These are phyloP conservation scores for Sugiyamaella valdiviana DNA, from an alignment of 805 yeast species.

Conservation along the genomic window DNA sequence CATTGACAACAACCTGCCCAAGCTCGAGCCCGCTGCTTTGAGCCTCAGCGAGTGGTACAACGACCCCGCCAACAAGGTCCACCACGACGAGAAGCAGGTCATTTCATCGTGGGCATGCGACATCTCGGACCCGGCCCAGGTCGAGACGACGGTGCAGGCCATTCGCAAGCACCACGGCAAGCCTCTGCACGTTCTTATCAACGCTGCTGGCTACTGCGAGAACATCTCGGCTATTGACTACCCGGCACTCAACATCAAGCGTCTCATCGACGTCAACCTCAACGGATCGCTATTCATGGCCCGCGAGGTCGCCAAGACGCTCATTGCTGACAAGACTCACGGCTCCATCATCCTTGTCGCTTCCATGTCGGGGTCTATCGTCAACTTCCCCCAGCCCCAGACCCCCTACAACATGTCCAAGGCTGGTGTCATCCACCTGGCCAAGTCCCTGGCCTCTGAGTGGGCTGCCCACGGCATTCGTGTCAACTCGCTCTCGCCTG, in stretches of 20 bases:
- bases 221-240: slow-evolving; percentile 72
- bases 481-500: slow-evolving; percentile 74
- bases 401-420: slow-evolving; percentile 78
- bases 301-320: slow-evolving; percentile 65
- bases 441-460: slow-evolving; percentile 68
- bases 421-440: slow-evolving; percentile 81
- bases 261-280: slow-evolving; percentile 62
- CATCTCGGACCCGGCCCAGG: slow-evolving; percentile 57
- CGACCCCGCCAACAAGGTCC: slow-evolving; percentile 14
- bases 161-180: slow-evolving; percentile 54
- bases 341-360: slow-evolving; percentile 82
- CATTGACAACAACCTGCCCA: slow-evolving; percentile 58
- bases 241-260: slow-evolving; percentile 64
- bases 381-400: slow-evolving; percentile 79
- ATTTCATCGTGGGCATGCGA: slow-evolving; percentile 64
- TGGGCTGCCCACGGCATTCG: slow-evolving; percentile 76
- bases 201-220: slow-evolving; percentile 83
- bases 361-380: slow-evolving; percentile 82
- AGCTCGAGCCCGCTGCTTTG: slow-evolving; percentile 51
- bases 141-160: slow-evolving; percentile 47
- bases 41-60: slow-evolving; percentile 44
- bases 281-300: slow-evolving; percentile 70
- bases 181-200: slow-evolving; percentile 59
- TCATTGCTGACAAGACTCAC: slow-evolving; percentile 43
- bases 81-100: slow-evolving; percentile 14